Evolutionary conservation across 441 rosid species (phyloP).

Genomic region (Brassica hybrid): DNA sequence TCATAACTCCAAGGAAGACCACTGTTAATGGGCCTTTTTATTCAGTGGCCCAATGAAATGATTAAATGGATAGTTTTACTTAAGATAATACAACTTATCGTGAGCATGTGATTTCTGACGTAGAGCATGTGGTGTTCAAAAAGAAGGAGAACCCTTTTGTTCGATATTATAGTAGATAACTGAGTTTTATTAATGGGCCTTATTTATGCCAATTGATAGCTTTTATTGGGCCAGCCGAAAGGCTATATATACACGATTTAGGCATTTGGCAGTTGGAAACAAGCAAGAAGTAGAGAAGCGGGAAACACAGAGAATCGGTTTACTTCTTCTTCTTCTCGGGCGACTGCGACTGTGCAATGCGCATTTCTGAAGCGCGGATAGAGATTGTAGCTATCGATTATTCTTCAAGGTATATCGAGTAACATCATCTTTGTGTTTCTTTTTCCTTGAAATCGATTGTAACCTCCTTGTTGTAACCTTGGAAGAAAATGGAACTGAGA

Average conservation of each 20-base stretch:
- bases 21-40: no score
- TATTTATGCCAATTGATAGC: background rate
- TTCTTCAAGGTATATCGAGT: conserved; percentile 47
- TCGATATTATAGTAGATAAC: no score
- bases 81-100: no score
- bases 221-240: background rate
- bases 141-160: no score
- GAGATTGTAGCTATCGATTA: background rate
- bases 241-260: background rate
- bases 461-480: no score
- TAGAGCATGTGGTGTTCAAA: no score
- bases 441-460: background rate
- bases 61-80: no score
- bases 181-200: conserved; percentile 23
- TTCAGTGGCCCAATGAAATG: no score
- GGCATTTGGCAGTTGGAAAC: conserved; percentile 7
- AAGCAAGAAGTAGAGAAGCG: conserved; percentile 3
- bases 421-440: background rate
- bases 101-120: no score
- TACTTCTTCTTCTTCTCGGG: conserved; percentile 28
- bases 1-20: no score
- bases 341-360: background rate
- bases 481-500: no score
- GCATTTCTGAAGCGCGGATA: background rate
- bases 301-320: conserved; percentile 18